Evolutionary conservation across 164 flowering plant species (phyloP).

Genomic region (Magnolia changhungtana): DNA sequence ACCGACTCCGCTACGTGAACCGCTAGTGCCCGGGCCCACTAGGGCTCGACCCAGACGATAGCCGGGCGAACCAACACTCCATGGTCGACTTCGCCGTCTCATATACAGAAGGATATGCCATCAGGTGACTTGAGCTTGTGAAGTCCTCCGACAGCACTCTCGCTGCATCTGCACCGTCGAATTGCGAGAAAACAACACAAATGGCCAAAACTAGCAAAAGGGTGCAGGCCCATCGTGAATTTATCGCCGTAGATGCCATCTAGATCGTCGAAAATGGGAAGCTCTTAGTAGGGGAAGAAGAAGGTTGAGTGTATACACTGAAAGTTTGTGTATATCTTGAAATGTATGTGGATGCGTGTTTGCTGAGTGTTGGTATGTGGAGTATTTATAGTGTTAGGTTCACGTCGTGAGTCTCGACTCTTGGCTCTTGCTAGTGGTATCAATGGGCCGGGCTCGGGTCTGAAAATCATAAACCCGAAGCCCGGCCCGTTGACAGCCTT

Average conservation of each 20-base stretch:
- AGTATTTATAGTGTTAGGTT: too few relatives aligned
- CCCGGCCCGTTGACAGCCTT: too few relatives aligned
- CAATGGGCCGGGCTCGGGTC: too few relatives aligned
- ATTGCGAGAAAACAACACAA: neutral
- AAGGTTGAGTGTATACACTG: too few relatives aligned
- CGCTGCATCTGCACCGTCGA: conserved; percentile 1
- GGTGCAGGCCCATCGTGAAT: neutral
- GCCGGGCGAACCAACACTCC: conserved; percentile 14
- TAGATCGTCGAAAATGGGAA: neutral
- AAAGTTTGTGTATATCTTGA: too few relatives aligned
- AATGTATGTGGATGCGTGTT: too few relatives aligned
- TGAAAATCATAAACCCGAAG: too few relatives aligned
- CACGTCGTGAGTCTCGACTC: too few relatives aligned
- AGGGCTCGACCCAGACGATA: conserved; percentile 16
- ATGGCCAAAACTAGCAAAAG: conserved; percentile 8
- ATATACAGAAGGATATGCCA: conserved; percentile 7
- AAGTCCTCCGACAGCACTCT: conserved; percentile 9
- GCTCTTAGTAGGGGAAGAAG: too few relatives aligned
- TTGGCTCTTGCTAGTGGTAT: too few relatives aligned
- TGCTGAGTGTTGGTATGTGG: too few relatives aligned
- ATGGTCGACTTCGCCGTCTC: conserved; percentile 4
- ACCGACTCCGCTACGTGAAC: too few relatives aligned
- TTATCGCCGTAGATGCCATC: conserved; percentile 3
- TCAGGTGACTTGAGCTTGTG: conserved; percentile 1
- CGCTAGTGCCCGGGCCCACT: conserved; percentile 18